Evolutionary conservation across 192 early-diverging fungal species (phyloP).

Genomic region (Linnemannia zychae): DNA sequence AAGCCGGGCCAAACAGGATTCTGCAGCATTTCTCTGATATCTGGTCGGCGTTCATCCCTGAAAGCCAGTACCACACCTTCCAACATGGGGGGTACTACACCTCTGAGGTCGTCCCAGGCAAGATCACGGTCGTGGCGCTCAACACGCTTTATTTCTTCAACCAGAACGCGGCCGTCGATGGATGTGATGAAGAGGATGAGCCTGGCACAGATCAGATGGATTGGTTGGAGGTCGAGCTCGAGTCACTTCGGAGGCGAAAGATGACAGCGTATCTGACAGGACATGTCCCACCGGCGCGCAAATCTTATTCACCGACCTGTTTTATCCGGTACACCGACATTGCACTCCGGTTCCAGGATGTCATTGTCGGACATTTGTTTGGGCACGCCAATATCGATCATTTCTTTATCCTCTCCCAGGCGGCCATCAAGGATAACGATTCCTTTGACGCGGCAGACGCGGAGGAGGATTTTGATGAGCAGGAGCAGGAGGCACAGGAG

Average conservation of each 20-base stretch:
- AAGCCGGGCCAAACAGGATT: conserved; percentile 62
- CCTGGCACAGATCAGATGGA: conserved; percentile 75
- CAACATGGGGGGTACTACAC: conserved; percentile 78
- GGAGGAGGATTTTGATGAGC: not conserved
- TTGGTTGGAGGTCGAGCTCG: conserved; percentile 76
- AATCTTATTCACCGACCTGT: conserved; percentile 60
- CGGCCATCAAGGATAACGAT: conserved; percentile 8
- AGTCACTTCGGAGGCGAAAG: conserved; percentile 54
- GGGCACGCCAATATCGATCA: conserved; percentile 85
- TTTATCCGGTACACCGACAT: conserved; percentile 58
- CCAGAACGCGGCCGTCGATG: conserved; percentile 76
- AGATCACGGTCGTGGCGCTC: conserved; percentile 71
- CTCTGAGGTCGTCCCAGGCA: conserved; percentile 65
- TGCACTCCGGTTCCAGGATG: conserved; percentile 59
- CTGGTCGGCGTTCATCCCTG: conserved; percentile 73
- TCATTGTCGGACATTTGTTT: conserved; percentile 76
- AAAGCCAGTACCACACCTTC: conserved; percentile 71
- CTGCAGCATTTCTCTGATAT: conserved; percentile 64
- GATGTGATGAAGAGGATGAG: conserved; percentile 66
- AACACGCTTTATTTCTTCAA: conserved; percentile 83
- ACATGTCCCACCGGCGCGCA: conserved; percentile 72
- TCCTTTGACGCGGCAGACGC: not conserved
- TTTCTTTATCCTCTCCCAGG: conserved; percentile 69
- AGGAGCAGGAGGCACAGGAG: not conserved
- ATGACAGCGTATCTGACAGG: conserved; percentile 74